These are phyloP conservation scores for Populus hybrid DNA, from an alignment of 441 rosid species.

Conservation along the genomic window DNA sequence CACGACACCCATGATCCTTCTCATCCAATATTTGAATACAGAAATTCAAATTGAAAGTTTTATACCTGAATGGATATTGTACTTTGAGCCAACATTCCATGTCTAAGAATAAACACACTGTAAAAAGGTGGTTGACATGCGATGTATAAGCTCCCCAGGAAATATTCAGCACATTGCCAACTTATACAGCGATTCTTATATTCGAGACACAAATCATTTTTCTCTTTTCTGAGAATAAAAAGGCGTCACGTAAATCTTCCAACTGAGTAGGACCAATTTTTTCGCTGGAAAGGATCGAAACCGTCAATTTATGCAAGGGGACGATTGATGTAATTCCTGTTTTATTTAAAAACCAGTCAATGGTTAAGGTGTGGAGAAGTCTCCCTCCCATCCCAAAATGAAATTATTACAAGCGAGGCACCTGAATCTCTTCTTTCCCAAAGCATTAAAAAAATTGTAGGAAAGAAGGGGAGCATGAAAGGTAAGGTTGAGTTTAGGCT, in stretches of 20 bases:
- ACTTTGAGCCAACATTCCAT: no score
- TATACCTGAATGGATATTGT: not conserved
- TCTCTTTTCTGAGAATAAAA: not conserved
- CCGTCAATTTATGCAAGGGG: not conserved
- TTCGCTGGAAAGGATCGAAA: not conserved
- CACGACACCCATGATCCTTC: no score
- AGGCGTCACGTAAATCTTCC: not conserved
- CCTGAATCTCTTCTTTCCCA: conserved; percentile 1
- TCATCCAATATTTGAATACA: not conserved
- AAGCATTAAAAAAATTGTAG: not conserved
- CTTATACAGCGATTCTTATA: not conserved
- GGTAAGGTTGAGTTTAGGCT: conserved; percentile 9
- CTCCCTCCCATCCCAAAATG: conserved; percentile 2
- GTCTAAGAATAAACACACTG: not conserved
- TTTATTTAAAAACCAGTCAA: not conserved
- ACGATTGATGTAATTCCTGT: not conserved
- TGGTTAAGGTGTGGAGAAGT: not conserved
- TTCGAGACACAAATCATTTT: not conserved
- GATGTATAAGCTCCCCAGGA: not conserved
- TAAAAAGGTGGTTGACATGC: not conserved
- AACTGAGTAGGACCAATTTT: not conserved
- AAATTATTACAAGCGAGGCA: not conserved
- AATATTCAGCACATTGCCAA: not conserved
- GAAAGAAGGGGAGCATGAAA: conserved; percentile 27
- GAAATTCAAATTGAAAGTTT: not conserved